Base-by-base conservation (phyloP, 192 early-diverging fungal species). In the Coemansia sp. region DNA sequence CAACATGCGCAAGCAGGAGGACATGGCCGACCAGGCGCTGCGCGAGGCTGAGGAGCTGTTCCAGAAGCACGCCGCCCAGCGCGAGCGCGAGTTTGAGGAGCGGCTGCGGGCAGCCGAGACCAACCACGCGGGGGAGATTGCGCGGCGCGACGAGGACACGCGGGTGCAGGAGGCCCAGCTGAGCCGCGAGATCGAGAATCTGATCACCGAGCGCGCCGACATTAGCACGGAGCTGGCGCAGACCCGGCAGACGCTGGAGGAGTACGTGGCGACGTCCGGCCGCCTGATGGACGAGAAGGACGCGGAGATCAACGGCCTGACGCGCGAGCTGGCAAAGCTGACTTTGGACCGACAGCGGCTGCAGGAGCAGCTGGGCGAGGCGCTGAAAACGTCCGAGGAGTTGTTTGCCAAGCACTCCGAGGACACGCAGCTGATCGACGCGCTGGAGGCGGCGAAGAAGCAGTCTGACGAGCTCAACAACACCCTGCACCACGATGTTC, bases 1-100 rank as follows among this genome's bases (percentile, higher is more conserved):
- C n/a, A 70, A 78, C 33, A 78, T 83, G 70, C 68, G 70, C 40
- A 66, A 74, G 48, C 64, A 74, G 31, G 74, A 74, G 62, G 65
- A 71, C 10, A 57, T 41, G 14, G 75, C 79, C 19, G 79, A 82
- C 35, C 68, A 76, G 33, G 57, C 62, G 36, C 48, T 73, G n/a
- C 72, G 69, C 13, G 69, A 69, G 59, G 74, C 70, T 1, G 66
- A 68, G n/a, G 72, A 81, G 10, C 51, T 72, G 68, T 62, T 73
- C 54, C 48, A 78, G 44, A 63, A 62, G 41, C 66, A 75, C 41
- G 48, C 72, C 11, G 77, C 66, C 42, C 69, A 72, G 51, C 62
- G 63, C 21, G 69, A 72, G 46, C 72, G 61, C 27, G 81, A 75
- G 67, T 67, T 67, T 68, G 77, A 63, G 10, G 69, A 64, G 36